Conservation (phyloP, 352 stramenopile genomes). For the Saprolegnia parasitica region DNA sequence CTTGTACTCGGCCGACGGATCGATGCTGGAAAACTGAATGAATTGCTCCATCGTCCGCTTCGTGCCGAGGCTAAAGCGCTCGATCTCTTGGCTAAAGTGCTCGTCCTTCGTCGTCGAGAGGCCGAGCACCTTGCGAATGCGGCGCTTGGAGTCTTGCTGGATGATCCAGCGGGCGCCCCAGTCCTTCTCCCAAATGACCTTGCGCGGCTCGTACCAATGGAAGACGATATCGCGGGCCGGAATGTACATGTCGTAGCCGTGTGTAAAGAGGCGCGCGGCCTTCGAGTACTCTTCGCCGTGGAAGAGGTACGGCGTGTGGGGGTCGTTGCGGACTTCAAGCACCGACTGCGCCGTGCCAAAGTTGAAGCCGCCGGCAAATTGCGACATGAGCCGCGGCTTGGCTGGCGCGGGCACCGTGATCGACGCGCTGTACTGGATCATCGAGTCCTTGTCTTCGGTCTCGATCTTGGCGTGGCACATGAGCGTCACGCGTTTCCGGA, state of each 20-base stretch:
- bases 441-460: constrained; percentile 26
- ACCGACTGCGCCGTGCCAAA: constrained; percentile 12
- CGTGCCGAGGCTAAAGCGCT: constrained; percentile 60
- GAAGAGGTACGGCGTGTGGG: constrained; percentile 18
- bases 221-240: constrained; percentile 64
- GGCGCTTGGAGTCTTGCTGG: constrained; percentile 65
- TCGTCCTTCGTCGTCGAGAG: constrained; percentile 59
- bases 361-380: constrained; percentile 28
- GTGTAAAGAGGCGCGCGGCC: constrained; percentile 15
- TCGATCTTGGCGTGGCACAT: constrained; percentile 28
- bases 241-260: constrained; percentile 68
- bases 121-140: constrained; percentile 56
- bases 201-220: constrained; percentile 77
- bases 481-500: not conserved
- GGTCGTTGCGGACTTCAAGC: constrained; percentile 22
- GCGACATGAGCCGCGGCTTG: constrained; percentile 19
- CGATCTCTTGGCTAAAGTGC: constrained; percentile 60
- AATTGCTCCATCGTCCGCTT: constrained; percentile 77
- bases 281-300: constrained; percentile 27
- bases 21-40: constrained; percentile 72
- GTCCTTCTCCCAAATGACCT: constrained; percentile 76
- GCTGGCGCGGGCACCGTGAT: not conserved
- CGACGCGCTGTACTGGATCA: constrained; percentile 26
- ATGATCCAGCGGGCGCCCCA: constrained; percentile 62
- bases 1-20: constrained; percentile 56